phyloP scores from a whole-genome alignment of 2,329 filamentous ascomycete genomes.

The Helminthosporium solani region DNA sequence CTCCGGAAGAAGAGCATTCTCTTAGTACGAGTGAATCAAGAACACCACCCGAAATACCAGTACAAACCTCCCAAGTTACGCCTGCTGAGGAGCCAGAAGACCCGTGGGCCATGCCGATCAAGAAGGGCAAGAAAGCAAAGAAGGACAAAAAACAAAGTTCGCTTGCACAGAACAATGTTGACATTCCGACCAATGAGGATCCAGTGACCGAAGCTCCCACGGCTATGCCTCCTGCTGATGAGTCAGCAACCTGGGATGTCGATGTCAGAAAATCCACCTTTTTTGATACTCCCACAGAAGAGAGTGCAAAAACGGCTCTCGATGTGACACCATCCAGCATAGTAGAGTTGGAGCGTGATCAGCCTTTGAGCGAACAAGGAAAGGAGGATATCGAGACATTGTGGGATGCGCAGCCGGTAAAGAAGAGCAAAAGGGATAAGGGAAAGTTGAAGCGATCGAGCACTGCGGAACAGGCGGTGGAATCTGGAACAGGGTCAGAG shows the following conservation, averaged over 20 bases:
- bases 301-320: background rate
- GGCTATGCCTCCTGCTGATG: conserved; percentile 35
- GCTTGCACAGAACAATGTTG: conserved; percentile 30
- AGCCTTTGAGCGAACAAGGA: background rate
- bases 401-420: conserved; percentile 19
- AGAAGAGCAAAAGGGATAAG: conserved; percentile 25
- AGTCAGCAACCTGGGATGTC: conserved; percentile 20
- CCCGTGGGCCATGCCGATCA: conserved; percentile 12
- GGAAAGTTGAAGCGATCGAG: conserved; percentile 14
- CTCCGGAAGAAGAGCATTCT: conserved; percentile 8
- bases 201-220: conserved; percentile 35
- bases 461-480: conserved; percentile 11
- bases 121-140: conserved; percentile 33
- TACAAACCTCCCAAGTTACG: conserved; percentile 5
- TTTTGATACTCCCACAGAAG: background rate
- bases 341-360: conserved; percentile 1
- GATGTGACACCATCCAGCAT: background rate
- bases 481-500: conserved; percentile 5
- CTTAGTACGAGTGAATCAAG: background rate
- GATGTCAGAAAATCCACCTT: conserved; percentile 8
- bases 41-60: background rate
- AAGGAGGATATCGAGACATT: conserved; percentile 8
- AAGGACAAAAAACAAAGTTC: conserved; percentile 30
- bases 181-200: conserved; percentile 29
- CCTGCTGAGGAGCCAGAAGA: conserved; percentile 10